Conservation (phyloP, 2,329 filamentous ascomycete species). For the Diaporthe sp. region DNA sequence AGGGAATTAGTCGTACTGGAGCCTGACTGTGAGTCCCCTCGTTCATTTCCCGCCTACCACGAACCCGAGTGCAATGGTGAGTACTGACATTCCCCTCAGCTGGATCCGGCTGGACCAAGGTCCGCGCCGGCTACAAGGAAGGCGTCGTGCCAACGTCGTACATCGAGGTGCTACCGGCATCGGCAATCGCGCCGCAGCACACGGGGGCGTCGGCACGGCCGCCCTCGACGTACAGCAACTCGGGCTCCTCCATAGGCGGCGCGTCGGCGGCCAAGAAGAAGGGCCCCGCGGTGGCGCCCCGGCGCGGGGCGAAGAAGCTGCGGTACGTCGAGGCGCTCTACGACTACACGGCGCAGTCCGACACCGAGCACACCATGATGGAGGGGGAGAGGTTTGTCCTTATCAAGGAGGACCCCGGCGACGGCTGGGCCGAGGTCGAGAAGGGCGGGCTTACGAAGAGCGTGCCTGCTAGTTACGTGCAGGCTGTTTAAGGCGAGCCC, state of each 20-base stretch:
- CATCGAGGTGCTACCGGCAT: conserved; percentile 71
- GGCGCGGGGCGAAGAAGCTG: conserved; percentile 90
- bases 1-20: conserved; percentile 83
- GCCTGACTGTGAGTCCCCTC: conserved; percentile 79
- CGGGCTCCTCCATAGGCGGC: conserved; percentile 72
- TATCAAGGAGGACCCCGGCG: conserved; percentile 86
- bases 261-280: conserved; percentile 76
- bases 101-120: conserved; percentile 90
- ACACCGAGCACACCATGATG: conserved; percentile 87
- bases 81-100: conserved; percentile 64
- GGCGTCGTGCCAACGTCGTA: conserved; percentile 91
- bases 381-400: conserved; percentile 95
- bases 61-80: not conserved
- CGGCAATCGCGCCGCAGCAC: conserved; percentile 56
- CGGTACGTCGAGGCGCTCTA: conserved; percentile 95
- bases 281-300: conserved; percentile 90
- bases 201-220: conserved; percentile 68
- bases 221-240: conserved; percentile 81
- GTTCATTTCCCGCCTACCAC: not conserved
- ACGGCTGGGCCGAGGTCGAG: conserved; percentile 98
- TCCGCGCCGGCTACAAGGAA: conserved; percentile 79
- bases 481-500: conserved; percentile 66
- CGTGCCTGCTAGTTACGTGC: conserved; percentile 94
- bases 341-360: conserved; percentile 87
- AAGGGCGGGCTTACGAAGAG: conserved; percentile 87